phyloP scores from a whole-genome alignment of 1,139 yeast genomes.

The Sugiyamaella xylanicola region DNA sequence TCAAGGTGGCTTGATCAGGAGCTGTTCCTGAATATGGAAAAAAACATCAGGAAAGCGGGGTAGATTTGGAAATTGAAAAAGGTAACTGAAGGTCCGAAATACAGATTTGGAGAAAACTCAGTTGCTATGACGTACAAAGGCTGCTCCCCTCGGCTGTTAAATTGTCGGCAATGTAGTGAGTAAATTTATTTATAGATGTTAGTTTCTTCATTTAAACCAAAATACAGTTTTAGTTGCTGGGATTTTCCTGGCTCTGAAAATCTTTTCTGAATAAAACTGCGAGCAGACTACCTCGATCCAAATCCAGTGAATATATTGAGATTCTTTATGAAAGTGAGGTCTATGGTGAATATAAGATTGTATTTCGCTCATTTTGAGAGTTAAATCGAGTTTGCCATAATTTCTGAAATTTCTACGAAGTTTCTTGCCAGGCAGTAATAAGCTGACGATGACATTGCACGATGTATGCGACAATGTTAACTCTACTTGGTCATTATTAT shows the following conservation, averaged over 20 bases:
- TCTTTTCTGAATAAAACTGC: neutral
- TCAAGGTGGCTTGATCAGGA: neutral
- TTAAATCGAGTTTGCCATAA: too few species aligned
- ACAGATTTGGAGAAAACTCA: too few species aligned
- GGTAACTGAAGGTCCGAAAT: neutral
- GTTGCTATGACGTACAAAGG: neutral
- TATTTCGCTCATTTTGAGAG: neutral
- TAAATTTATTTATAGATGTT: neutral
- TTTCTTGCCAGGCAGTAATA: too few species aligned
- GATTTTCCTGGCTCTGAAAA: neutral
- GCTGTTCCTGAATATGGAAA: neutral
- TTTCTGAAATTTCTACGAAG: too few species aligned
- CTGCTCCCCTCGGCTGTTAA: neutral
- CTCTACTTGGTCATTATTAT: too few species aligned
- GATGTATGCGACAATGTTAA: too few species aligned
- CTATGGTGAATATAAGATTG: neutral
- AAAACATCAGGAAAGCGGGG: neutral
- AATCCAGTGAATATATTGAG: too few species aligned
- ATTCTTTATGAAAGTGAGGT: too few species aligned
- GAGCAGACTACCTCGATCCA: too few species aligned
- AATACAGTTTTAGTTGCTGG: neutral
- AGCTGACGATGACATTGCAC: too few species aligned
- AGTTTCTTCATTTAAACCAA: neutral
- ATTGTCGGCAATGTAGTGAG: neutral
- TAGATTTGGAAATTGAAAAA: neutral